A percentile compares a stretch with the other conserved stretches of the same genome.
Conservation (phyloP, 1,139 yeast genomes). For the Zygoascus sp. region DNA sequence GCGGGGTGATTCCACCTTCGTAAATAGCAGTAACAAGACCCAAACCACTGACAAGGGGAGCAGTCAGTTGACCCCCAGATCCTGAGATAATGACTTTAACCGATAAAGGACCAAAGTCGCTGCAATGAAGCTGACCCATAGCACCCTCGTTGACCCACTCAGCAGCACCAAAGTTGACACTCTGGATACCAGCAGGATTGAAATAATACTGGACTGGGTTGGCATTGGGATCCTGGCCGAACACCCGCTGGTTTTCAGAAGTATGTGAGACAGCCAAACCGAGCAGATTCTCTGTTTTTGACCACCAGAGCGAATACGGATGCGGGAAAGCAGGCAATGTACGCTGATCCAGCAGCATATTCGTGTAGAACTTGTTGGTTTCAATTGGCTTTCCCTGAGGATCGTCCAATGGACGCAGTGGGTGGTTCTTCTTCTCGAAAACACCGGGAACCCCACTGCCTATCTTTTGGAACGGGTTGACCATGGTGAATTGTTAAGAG, state of each 20-base stretch:
- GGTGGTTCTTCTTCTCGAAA: conserved; percentile 48
- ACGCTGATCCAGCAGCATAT: conserved; percentile 64
- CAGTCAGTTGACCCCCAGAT: conserved; percentile 46
- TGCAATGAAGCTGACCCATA: conserved; percentile 22
- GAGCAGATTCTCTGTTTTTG: conserved; percentile 39
- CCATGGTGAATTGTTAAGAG: conserved; percentile 1
- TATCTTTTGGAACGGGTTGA: conserved; percentile 8
- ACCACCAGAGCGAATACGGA: conserved; percentile 75
- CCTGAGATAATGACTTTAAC: conserved; percentile 54
- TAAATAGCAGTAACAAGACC: conserved; percentile 68
- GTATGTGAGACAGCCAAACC: conserved; percentile 71
- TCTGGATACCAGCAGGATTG: conserved; percentile 39
- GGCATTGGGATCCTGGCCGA: conserved; percentile 49
- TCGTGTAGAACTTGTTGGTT: conserved; percentile 83
- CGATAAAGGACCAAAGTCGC: conserved; percentile 42
- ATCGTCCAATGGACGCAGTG: conserved; percentile 41
- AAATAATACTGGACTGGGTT: conserved; percentile 35
- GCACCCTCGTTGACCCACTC: conserved; percentile 29
- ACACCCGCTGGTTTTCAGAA: conserved; percentile 53
- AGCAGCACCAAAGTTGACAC: conserved; percentile 33
- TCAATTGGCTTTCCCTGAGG: conserved; percentile 46
- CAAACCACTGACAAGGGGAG: conserved; percentile 63
- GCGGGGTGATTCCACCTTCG: conserved; percentile 54
- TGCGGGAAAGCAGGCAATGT: conserved; percentile 68
- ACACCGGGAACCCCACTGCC: conserved; percentile 21